Percentiles rank a stretch among this genome's conserved stretches.
These are phyloP conservation scores for Metschnikowia dekortorum DNA, from an alignment of 805 yeast genomes.

Conservation along the genomic window DNA sequence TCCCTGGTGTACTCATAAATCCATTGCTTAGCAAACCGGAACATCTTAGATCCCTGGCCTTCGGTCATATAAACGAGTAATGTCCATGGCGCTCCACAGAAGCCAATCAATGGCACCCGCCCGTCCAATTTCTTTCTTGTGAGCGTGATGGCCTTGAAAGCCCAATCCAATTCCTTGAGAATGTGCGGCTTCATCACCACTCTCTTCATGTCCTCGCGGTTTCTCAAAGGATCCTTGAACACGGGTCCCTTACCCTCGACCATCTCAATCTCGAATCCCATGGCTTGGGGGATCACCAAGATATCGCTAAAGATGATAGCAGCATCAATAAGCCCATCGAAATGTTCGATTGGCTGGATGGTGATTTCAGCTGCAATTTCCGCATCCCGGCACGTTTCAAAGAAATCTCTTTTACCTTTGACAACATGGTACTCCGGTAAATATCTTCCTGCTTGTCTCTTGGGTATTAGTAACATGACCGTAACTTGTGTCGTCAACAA, in stretches of 20 bases:
- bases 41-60: slow-evolving; percentile 93
- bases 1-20: slow-evolving; percentile 73
- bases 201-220: slow-evolving; percentile 59
- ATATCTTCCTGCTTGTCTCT: slow-evolving; percentile 95
- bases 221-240: slow-evolving; percentile 82
- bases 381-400: slow-evolving; percentile 92
- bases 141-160: slow-evolving; percentile 84
- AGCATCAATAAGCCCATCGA: slow-evolving; percentile 86
- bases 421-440: slow-evolving; percentile 88
- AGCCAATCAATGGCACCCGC: slow-evolving; percentile 90
- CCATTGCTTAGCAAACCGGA: slow-evolving; percentile 90
- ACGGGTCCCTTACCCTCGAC: slow-evolving; percentile 92
- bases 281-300: slow-evolving; percentile 93
- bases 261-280: slow-evolving; percentile 95
- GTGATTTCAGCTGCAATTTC: slow-evolving; percentile 92
- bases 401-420: slow-evolving; percentile 82
- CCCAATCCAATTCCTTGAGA: slow-evolving; percentile 81
- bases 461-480: slow-evolving; percentile 7
- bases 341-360: slow-evolving; percentile 91
- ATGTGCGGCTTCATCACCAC: slow-evolving; percentile 67
- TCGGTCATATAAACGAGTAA: slow-evolving; percentile 94
- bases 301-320: slow-evolving; percentile 96
- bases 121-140: slow-evolving; percentile 87
- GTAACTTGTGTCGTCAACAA: neutral
- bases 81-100: slow-evolving; percentile 98